Percentiles rank a stretch among this genome's conserved stretches.
phyloP scores from a whole-genome alignment of 768 basidiomycete species.

The Rhizopogon vesiculosus region DNA sequence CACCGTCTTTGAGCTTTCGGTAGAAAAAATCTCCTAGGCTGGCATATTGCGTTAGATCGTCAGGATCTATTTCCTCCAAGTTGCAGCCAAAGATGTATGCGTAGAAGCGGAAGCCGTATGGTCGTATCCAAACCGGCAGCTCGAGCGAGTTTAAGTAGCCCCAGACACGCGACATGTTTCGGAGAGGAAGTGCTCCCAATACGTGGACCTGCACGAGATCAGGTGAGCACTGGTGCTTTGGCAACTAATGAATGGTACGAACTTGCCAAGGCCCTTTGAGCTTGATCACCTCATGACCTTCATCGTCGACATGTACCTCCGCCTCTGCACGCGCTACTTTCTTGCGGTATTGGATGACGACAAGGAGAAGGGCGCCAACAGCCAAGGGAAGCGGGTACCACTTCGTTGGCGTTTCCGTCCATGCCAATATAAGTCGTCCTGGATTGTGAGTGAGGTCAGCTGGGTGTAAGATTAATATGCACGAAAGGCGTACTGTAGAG shows the following conservation, averaged over 20 bases:
- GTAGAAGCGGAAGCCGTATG: slow-evolving; percentile 82
- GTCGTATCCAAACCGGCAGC: slow-evolving; percentile 94
- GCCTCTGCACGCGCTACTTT: slow-evolving; percentile 42
- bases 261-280: slow-evolving; percentile 95
- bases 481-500: slow-evolving; percentile 37
- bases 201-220: slow-evolving; percentile 76
- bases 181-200: slow-evolving; percentile 88
- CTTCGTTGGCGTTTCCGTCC: slow-evolving; percentile 84
- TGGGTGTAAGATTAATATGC: background rate
- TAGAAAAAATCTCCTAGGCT: slow-evolving; percentile 97
- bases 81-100: slow-evolving; percentile 90
- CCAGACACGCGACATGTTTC: slow-evolving; percentile 96
- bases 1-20: slow-evolving; percentile 76
- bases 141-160: slow-evolving; percentile 92
- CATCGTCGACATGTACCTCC: slow-evolving; percentile 75
- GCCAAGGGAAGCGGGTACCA: slow-evolving; percentile 96
- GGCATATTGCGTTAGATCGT: slow-evolving; percentile 73
- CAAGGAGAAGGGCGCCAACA: slow-evolving; percentile 84
- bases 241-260: slow-evolving; percentile 20
- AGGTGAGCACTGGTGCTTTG: background rate
- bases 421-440: slow-evolving; percentile 71
- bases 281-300: slow-evolving; percentile 76
- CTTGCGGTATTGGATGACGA: slow-evolving; percentile 72
- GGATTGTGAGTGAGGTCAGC: slow-evolving; percentile 4
- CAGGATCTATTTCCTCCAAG: slow-evolving; percentile 81